Base-by-base conservation (phyloP, 2,329 filamentous ascomycete species). In the Neofusicoccum ribis region DNA sequence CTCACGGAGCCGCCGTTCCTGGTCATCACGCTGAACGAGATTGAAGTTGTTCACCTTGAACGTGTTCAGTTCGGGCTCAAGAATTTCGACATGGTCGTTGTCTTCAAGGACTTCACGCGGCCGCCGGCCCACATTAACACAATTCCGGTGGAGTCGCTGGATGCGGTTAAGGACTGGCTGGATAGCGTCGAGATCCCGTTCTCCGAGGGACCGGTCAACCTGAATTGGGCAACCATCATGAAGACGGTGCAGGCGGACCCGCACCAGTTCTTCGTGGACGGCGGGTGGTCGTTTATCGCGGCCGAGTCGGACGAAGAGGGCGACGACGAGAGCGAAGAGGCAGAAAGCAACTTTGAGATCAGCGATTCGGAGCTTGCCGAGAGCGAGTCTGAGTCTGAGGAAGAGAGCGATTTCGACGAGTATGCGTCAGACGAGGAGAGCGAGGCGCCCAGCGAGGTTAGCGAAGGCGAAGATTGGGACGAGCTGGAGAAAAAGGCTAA, bases 221-320 rank as follows among this genome's bases (percentile, higher is more conserved):
- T 99, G 65, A 98, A 98, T 84, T 99, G 95, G 95, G 91, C 91
- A 11, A 97, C 93, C 15, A 99, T 99, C 75, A 99, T 99, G 93
- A 99, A 99, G 85, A 99, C 95, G 0, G 93, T 99, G 31, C 94
- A 91, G 20, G 89, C 91, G 41, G 93, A 99, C 75, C 92, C 95
- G 2, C 94, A 99, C 76, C 88, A 90, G 71, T 99, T 99, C 87
- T 99, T 97, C 78, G 87, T 85, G 3, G 94, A 98, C 69, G 95
- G 96, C 37, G 95, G 95, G 51, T 99, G 95, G 95, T 90, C 88
- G 1, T 98, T 99, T 86, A 78, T 99, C 66, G 89, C 89, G 63
- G 89, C 89, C 41, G 94, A 97, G 66, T 93, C 90, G 0, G 95
- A 98, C 73, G 91, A 88, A 14, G 93, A 97, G 69, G 91, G 88